These are phyloP conservation scores for Yamadazyma scolyti DNA, from an alignment of 805 yeast genomes.

Conservation along the genomic window DNA sequence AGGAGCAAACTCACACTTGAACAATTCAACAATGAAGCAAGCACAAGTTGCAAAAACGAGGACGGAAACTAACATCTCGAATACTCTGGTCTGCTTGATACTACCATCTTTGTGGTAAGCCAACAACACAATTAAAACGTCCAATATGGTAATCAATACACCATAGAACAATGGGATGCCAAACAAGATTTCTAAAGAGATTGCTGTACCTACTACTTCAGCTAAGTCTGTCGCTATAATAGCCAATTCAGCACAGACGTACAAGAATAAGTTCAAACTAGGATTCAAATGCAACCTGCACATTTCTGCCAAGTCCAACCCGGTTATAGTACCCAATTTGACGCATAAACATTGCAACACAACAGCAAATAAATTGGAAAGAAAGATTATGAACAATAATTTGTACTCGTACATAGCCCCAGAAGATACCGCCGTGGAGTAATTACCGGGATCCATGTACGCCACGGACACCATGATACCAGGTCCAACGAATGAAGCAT, in stretches of 20 bases:
- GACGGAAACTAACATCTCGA: slow-evolving; percentile 76
- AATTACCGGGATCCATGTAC: slow-evolving; percentile 97
- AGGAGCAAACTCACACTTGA: slow-evolving; percentile 48
- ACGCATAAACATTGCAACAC: slow-evolving; percentile 82
- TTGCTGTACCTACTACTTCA: slow-evolving; percentile 97
- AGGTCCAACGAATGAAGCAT: slow-evolving; percentile 78
- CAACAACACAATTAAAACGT: slow-evolving; percentile 78
- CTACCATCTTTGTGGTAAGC: slow-evolving; percentile 87
- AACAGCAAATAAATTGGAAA: slow-evolving; percentile 84
- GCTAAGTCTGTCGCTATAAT: slow-evolving; percentile 96
- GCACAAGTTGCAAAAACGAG: slow-evolving; percentile 79
- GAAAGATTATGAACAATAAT: slow-evolving; percentile 68
- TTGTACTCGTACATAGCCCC: slow-evolving; percentile 86
- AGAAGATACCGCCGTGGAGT: slow-evolving; percentile 90
- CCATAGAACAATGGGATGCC: slow-evolving; percentile 79
- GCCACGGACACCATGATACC: slow-evolving; percentile 94
- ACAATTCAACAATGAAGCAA: slow-evolving; percentile 74
- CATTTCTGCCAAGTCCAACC: slow-evolving; percentile 84
- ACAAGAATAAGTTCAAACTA: slow-evolving; percentile 56
- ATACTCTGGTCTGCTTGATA: slow-evolving; percentile 67
- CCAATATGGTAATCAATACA: slow-evolving; percentile 78
- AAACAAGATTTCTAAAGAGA: slow-evolving; percentile 80
- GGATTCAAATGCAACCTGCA: slow-evolving; percentile 73
- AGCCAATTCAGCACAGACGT: slow-evolving; percentile 81
- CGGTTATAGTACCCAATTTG: slow-evolving; percentile 90